A percentile compares a stretch with the other conserved stretches of the same genome.
phyloP scores from a whole-genome alignment of 371 early-diverging fungal species.

The Mortierella sp. region DNA sequence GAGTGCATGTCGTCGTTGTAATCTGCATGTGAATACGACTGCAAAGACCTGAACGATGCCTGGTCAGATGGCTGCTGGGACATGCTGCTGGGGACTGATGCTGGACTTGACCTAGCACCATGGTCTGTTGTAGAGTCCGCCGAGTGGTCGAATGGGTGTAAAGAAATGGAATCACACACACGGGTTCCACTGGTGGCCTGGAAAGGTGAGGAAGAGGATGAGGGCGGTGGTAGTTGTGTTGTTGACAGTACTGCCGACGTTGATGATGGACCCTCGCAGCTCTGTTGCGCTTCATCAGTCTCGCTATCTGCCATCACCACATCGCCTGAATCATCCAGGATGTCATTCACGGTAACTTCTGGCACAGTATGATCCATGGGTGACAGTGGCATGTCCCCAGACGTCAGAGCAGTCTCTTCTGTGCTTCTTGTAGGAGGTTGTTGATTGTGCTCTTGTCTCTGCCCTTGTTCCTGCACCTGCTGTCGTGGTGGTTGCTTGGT shows the following conservation, averaged over 20 bases:
- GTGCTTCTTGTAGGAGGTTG: not conserved
- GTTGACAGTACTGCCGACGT: not conserved
- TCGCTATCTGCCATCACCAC: slow-evolving; percentile 17
- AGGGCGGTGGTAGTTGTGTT: not conserved
- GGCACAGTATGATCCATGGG: not conserved
- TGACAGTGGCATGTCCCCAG: not conserved
- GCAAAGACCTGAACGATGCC: slow-evolving; percentile 12
- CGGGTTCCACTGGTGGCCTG: no score
- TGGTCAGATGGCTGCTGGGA: slow-evolving; percentile 14
- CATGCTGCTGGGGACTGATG: slow-evolving; percentile 10
- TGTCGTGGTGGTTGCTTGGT: slow-evolving; percentile 13
- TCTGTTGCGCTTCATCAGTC: not conserved
- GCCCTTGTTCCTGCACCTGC: slow-evolving; percentile 13
- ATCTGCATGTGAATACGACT: slow-evolving; percentile 15
- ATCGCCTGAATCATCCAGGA: slow-evolving; percentile 1
- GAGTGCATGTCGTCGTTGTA: slow-evolving; percentile 44
- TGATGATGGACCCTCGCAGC: not conserved
- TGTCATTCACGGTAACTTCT: not conserved
- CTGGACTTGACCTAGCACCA: not conserved
- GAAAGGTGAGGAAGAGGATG: slow-evolving; percentile 2
- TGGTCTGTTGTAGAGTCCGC: not conserved
- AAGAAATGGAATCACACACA: not conserved
- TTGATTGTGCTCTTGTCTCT: not conserved
- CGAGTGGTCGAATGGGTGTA: slow-evolving; percentile 12
- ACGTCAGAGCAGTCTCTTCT: not conserved